Base-by-base conservation (phyloP, 2,329 filamentous ascomycete species). In the Camptophora hylomeconis region DNA sequence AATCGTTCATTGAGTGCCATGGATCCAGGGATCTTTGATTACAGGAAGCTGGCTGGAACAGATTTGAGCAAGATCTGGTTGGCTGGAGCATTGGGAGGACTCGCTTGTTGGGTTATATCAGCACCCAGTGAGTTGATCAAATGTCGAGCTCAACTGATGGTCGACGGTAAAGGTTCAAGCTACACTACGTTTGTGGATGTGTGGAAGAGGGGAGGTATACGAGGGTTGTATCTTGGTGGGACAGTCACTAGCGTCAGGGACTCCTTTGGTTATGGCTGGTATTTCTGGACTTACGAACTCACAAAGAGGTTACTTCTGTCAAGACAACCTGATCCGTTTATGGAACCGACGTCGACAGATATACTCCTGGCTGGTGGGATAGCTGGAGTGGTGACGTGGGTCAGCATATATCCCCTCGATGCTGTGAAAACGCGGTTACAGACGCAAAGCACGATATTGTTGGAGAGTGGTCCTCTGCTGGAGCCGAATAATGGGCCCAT, bases 401-500 rank as follows among this genome's bases (percentile, higher is more conserved):
- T 72, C 4, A 87, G 79, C 33, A 74, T 95, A 16, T 95, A 93
- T 42, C 87, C 87, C 1, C 57, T 95, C 10, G 87, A 95, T 52
- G 77, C 93, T 25, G 67, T 95, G 48, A 95, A 95, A 59, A 94
- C 87, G 3, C 65, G 83, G 30, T 68, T 94, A n/a, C 87, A 95
- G 53, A 76, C 77, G 1, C 81, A 89, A 53, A 54, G 52, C 9
- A 19, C 21, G 7, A 17, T 17, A 21, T 9, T 25, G 4, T 19
- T 17, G 10, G 31, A 29, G 15, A 17, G 6, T n/a, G 17, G 13
- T 3, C 21, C 13, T 16, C 17, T 3, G 49, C 45, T 32, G 38
- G 46, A 39, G 17, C 38, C 36, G 30, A 47, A 44, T 20, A 32
- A 38, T 31, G 42, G 23, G 26, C 37, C 36, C 39, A 33, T 34